Evolutionary conservation across 2,329 filamentous ascomycete species (phyloP), one percentile per base, ranked within the genome.

Genomic region (Penicillium digitatum): DNA sequence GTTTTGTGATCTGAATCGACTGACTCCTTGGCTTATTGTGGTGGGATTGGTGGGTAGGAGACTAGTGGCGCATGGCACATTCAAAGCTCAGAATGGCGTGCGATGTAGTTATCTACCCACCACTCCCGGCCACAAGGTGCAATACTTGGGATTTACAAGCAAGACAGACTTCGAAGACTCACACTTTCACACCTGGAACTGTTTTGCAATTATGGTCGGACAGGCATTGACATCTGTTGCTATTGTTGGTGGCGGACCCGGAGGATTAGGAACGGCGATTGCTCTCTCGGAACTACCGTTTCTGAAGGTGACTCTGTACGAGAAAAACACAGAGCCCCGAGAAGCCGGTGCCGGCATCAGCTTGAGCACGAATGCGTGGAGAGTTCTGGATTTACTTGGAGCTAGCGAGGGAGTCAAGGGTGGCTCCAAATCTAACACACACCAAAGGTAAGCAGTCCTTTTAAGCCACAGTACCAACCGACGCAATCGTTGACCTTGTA

Each of bases 341-440:
- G 78, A 81, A 59, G 73, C 78, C 5, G 78, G 78, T 0, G 78
- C 78, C 0, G 79, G 78, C 0, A 79, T 81, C 52, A 74, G 71
- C 43, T 74, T 80, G 16, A 72, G 73, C 1, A 66, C 72, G 8
- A 79, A 80, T 60, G 73, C 73, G 14, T 81, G 78, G 79, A 77
- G 72, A 42, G 74, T 79, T 5, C 63, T 81, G 16, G 76, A 76
- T 43, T 59, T 79, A 27, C 67, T 80, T 3, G 78, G 76, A 10
- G 76, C 73, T 2, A 75, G 72, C 4, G 69, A 75, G 42, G 58
- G 55, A 11, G 66, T 75, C 1, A 74, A 64, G 31, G 73, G 73
- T 4, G 72, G 74, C 54, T 58, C 64, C n/a, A 69, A 72, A 14
- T 63, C 56, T 24, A 62, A 63, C 22, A 60, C 59, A 22, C 53